Conservation (phyloP, 2,329 filamentous ascomycete species). For the Cladophialophora bantiana region DNA sequence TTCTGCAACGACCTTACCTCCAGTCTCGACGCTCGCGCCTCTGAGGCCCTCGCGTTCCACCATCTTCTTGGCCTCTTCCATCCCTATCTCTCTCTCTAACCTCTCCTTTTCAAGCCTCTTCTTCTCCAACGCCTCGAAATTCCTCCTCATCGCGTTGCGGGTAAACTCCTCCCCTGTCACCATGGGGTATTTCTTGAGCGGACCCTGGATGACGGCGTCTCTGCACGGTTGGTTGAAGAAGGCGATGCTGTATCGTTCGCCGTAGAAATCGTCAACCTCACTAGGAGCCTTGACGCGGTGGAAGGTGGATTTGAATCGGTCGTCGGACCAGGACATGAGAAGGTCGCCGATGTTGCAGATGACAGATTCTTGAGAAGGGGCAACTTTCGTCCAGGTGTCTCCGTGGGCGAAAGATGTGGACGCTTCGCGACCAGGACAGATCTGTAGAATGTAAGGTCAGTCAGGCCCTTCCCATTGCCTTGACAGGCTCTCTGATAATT, state of each 20-base stretch:
- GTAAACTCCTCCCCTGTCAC: conserved; percentile 69
- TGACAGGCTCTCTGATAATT: background rate
- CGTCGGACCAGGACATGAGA: conserved; percentile 62
- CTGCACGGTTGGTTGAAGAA: conserved; percentile 71
- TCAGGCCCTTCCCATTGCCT: background rate
- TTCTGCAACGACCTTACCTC: conserved; percentile 25
- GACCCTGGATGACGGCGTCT: conserved; percentile 66
- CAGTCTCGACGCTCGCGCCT: conserved; percentile 4
- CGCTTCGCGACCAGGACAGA: conserved; percentile 58
- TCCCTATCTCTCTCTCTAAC: conserved; percentile 14
- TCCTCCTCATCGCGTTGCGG: conserved; percentile 62
- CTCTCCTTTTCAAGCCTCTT: conserved; percentile 24
- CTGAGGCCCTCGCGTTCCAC: conserved; percentile 13
- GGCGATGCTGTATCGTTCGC: conserved; percentile 69
- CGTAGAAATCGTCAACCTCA: conserved; percentile 63
- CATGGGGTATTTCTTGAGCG: conserved; percentile 65
- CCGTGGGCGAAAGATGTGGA: conserved; percentile 66
- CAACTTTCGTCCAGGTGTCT: conserved; percentile 69
- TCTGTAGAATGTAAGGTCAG: conserved; percentile 9
- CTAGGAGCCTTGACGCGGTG: conserved; percentile 69
- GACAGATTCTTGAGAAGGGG: conserved; percentile 57
- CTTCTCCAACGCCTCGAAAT: conserved; percentile 57
- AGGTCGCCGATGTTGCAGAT: conserved; percentile 73
- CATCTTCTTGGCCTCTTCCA: conserved; percentile 16
- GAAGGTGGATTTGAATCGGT: conserved; percentile 71